Percentiles rank a stretch among this genome's conserved stretches.
Evolutionary conservation across 176 grass and related monocot species (phyloP).

Genomic region (Bothriochloa decipiens): DNA sequence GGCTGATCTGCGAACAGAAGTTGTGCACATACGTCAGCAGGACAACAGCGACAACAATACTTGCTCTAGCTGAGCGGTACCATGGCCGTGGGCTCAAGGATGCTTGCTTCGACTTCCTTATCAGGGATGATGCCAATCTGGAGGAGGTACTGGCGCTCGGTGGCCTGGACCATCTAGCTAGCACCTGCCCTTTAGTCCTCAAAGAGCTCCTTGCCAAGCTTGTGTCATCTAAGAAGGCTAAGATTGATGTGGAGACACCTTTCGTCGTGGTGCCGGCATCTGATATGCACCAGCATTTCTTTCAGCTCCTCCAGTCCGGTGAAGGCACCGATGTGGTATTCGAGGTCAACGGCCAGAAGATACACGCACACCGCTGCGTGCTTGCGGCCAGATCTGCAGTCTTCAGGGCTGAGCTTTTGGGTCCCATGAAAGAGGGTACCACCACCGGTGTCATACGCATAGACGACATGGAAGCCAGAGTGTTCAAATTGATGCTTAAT

Average conservation of each 20-base stretch:
- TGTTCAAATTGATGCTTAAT: too few relatives aligned
- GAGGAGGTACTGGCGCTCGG: background rate
- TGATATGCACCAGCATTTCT: slow-evolving; percentile 29
- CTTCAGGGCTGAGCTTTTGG: slow-evolving; percentile 43
- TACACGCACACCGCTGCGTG: slow-evolving; percentile 39
- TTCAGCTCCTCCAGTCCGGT: slow-evolving; percentile 15
- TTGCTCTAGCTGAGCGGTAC: slow-evolving; percentile 2
- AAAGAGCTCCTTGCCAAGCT: slow-evolving; percentile 2
- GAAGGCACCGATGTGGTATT: slow-evolving; percentile 46
- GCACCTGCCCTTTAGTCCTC: slow-evolving; percentile 7
- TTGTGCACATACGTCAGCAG: slow-evolving; percentile 18
- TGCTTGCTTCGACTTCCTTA: background rate
- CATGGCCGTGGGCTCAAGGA: background rate
- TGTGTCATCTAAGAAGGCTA: background rate
- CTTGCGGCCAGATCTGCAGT: slow-evolving; percentile 50
- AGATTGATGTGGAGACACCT: background rate
- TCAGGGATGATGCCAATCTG: background rate
- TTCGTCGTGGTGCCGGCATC: background rate
- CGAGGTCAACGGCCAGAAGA: slow-evolving; percentile 28
- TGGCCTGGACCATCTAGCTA: slow-evolving; percentile 29
- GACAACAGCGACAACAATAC: slow-evolving; percentile 18
- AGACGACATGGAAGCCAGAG: background rate
- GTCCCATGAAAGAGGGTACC: slow-evolving; percentile 42
- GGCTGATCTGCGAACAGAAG: background rate
- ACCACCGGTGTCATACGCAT: too few relatives aligned